Conservation (phyloP, 495 filamentous ascomycete genomes). For the Aspergillus baeticus region DNA sequence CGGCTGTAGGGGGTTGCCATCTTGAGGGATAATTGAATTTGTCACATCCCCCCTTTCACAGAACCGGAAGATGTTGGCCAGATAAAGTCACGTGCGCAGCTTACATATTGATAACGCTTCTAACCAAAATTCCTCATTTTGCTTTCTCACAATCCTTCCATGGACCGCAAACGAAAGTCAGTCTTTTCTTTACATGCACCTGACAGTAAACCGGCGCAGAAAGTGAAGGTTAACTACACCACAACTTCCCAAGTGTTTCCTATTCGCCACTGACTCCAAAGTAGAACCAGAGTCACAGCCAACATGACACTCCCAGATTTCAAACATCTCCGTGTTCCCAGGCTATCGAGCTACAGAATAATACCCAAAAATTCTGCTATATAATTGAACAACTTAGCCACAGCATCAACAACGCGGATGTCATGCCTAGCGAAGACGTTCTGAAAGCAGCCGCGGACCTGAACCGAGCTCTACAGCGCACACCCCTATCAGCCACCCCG, state of each 20-base stretch:
- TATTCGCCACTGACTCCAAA: neutral
- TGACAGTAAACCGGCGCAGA: slow-evolving; percentile 5
- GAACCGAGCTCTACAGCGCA: slow-evolving; percentile 15
- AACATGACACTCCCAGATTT: neutral
- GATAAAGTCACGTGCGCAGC: too few species aligned
- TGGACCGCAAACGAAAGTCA: slow-evolving; percentile 24
- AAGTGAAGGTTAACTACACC: slow-evolving; percentile 6
- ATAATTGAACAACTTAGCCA: neutral
- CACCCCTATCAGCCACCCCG: neutral
- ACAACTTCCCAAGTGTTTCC: neutral
- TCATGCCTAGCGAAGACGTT: slow-evolving; percentile 21
- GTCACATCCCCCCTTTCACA: too few species aligned
- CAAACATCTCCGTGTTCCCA: neutral
- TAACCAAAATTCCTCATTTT: too few species aligned
- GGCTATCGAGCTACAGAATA: neutral
- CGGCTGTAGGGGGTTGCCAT: slow-evolving; percentile 75
- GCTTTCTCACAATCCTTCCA: slow-evolving; percentile 1
- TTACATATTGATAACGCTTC: too few species aligned
- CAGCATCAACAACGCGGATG: neutral
- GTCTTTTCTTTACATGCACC: slow-evolving; percentile 2
- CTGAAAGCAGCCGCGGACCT: slow-evolving; percentile 24
- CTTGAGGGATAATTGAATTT: slow-evolving; percentile 10
- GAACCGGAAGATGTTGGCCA: too few species aligned
- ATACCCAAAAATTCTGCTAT: slow-evolving; percentile 15
- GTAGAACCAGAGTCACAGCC: neutral